phyloP scores from a whole-genome alignment of 805 yeast genomes.

The Ogataea pignaliae region DNA sequence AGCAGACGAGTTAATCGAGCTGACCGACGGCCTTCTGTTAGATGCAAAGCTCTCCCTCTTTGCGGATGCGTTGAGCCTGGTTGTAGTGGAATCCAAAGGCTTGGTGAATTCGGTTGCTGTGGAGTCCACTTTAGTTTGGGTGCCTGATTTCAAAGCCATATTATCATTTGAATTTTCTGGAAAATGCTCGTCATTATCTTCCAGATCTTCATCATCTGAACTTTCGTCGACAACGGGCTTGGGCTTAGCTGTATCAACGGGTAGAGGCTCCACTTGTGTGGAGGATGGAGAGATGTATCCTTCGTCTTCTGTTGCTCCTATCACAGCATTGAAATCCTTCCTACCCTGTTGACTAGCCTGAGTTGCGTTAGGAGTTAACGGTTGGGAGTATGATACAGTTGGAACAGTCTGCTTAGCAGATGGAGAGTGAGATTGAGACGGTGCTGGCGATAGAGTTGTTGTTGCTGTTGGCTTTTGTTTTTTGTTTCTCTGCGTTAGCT shows the following conservation, averaged over 20 bases:
- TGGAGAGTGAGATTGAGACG: not conserved
- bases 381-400: too few species aligned
- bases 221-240: conserved; percentile 1
- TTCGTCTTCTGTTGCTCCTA: too few species aligned
- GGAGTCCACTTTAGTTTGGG: not conserved
- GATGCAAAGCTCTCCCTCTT: conserved; percentile 2
- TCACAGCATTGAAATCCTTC: too few species aligned
- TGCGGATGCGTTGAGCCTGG: not conserved
- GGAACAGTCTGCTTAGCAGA: too few species aligned
- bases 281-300: too few species aligned
- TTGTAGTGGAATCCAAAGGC: not conserved
- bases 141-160: too few species aligned
- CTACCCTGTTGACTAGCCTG: too few species aligned
- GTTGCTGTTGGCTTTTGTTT: conserved; percentile 1
- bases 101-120: not conserved
- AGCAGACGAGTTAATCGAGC: not conserved
- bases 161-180: not conserved
- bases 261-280: too few species aligned
- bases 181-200: not conserved
- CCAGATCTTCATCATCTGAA: conserved; percentile 4
- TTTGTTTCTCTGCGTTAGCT: conserved; percentile 32
- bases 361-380: too few species aligned
- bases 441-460: not conserved
- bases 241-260: not conserved
- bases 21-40: conserved; percentile 7